Percentiles rank a stretch among this genome's conserved stretches.
Evolutionary conservation across 352 stramenopile species (phyloP).

Genomic region (Globisporangium paroecandrum): DNA sequence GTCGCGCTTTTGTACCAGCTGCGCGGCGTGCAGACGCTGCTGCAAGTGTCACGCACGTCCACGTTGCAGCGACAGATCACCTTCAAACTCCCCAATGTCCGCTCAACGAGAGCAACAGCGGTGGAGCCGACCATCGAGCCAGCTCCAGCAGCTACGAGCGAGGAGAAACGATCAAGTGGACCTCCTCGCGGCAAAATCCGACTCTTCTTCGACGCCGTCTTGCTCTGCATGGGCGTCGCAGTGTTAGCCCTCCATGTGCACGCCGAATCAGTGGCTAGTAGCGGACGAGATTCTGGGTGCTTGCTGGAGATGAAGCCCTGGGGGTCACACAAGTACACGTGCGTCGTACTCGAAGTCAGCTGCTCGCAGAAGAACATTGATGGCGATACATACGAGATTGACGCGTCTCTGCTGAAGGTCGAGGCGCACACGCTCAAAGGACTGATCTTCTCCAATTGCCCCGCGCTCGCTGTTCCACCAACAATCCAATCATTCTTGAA

Average conservation of each 20-base stretch:
- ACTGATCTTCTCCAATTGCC: constrained; percentile 14
- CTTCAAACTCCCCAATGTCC: constrained; percentile 9
- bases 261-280: neutral
- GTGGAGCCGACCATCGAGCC: neutral
- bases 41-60: constrained; percentile 4
- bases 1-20: constrained; percentile 13
- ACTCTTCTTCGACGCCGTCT: constrained; percentile 1
- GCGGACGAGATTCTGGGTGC: neutral
- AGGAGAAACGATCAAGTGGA: neutral
- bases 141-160: neutral
- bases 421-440: neutral
- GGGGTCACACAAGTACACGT: constrained; percentile 1
- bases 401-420: neutral
- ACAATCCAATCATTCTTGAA: constrained; percentile 1
- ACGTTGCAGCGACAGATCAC: constrained; percentile 6
- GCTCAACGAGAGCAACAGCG: neutral
- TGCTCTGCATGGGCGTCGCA: constrained; percentile 6
- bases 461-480: constrained; percentile 1
- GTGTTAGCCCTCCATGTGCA: constrained; percentile 8
- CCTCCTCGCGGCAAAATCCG: constrained; percentile 12
- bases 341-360: constrained; percentile 14
- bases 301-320: constrained; percentile 12
- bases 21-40: constrained; percentile 9
- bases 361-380: neutral
- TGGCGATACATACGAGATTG: neutral